Percentiles rank a stretch among this genome's conserved stretches.
Conservation (phyloP, 257 asterid genomes). For the Rehmannia glutinosa region DNA sequence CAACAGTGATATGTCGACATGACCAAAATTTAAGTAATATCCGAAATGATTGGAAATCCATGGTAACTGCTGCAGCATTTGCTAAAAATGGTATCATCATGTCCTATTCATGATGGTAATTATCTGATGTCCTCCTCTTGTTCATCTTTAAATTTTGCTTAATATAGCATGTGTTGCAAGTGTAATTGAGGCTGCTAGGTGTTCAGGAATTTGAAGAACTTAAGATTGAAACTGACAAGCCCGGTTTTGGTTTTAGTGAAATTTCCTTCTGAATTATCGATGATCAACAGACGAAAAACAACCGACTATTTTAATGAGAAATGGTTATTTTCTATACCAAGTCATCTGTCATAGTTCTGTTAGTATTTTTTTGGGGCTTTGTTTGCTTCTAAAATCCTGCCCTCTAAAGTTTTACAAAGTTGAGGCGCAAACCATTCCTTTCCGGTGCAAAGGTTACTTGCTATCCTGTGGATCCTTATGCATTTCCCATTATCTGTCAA, state of each 20-base stretch:
- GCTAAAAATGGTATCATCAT: neutral
- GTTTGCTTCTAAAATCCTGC: neutral
- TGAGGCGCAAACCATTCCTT: neutral
- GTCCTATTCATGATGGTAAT: neutral
- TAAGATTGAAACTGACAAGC: neutral
- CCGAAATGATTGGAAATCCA: neutral
- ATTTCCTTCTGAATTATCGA: neutral
- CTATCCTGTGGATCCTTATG: neutral
- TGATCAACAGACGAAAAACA: neutral
- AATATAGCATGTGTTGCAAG: conserved; percentile 4
- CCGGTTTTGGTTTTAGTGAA: neutral
- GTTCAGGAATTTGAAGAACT: conserved; percentile 4
- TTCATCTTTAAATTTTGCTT: neutral
- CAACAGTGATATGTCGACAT: neutral
- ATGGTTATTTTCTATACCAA: neutral
- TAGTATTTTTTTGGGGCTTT: neutral
- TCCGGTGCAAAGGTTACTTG: conserved; percentile 21
- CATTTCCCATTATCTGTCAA: neutral
- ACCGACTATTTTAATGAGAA: neutral
- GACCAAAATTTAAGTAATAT: neutral
- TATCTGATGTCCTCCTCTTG: neutral
- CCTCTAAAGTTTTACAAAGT: neutral
- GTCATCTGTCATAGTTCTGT: neutral
- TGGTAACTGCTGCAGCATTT: neutral
- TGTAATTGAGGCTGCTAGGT: neutral